Base-by-base conservation (phyloP, 495 filamentous ascomycete genomes). In the Sabuloglossum arenarium region DNA sequence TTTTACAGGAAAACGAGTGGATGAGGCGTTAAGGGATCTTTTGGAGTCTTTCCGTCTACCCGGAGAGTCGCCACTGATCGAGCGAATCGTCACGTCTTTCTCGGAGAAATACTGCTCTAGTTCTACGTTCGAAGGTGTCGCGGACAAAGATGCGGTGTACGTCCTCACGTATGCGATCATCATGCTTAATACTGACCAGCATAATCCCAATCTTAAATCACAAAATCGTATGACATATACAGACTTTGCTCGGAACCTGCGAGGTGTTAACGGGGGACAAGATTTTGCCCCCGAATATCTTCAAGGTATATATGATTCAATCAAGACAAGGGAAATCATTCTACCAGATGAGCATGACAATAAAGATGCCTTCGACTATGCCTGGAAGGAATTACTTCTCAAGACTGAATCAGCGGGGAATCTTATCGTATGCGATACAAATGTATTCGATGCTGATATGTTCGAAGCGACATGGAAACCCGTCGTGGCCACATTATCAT, bases 331-430 rank as follows among this genome's bases (percentile, higher is more conserved):
- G 54, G 91, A 99, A 68, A 99, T 99, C 56, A 95, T 99, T 56
- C 71, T 99, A 21, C 91, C 91, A 0, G 90, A 96, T 57, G 91
- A 99, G 66, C 91, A 97, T 66, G 87, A 97, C 62, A 96, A 94
- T 65, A 82, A 85, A 65, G 82, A 93, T 66, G 88, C 88, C 1
- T 99, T 96, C 61, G 91, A 97, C 64, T 89, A 93, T 67, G 88
- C 90, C 1, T 99, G 91, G 91, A 87, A 85, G 64, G 91, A 97
- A 66, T 73, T 99, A 14, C 70, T 96, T 46, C 66, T 91, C 58
- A 97, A 97, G 69, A 81, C 87, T 0, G 80, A 85, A 59, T 79
- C 79, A 5, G 76, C 84, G 21, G 79, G 82, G 23, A 77, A 85
- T 50, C 68, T 95, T 55, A 70, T 81, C 1, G 72, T 93, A 45